These are phyloP conservation scores for Arthroderma sp. DNA, from an alignment of 2,329 filamentous ascomycete species.

Conservation along the genomic window DNA sequence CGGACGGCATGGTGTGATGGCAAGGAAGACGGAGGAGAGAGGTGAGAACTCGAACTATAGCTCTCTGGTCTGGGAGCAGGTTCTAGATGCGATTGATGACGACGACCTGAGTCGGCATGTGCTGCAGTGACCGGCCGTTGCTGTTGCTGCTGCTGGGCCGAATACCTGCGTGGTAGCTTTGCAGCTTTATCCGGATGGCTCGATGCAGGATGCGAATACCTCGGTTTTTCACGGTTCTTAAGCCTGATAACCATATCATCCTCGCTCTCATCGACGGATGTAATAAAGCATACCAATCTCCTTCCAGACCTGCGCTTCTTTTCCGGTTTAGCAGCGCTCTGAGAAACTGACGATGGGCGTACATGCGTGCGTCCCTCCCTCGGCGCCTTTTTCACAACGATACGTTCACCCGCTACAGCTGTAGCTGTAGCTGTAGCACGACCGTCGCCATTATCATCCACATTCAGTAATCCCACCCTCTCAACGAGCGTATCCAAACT, in stretches of 20 bases:
- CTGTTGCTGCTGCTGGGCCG: neutral
- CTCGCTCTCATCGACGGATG: slow-evolving; percentile 19
- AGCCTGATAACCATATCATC: slow-evolving; percentile 8
- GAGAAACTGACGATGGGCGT: neutral
- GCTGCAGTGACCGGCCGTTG: neutral
- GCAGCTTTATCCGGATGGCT: slow-evolving; percentile 1
- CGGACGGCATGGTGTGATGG: neutral
- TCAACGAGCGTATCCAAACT: slow-evolving; percentile 83
- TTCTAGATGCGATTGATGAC: neutral
- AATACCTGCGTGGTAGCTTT: slow-evolving; percentile 1
- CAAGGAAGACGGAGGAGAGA: neutral
- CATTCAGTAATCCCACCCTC: slow-evolving; percentile 59
- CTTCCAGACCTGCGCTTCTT: slow-evolving; percentile 13
- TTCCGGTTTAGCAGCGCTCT: slow-evolving; percentile 6
- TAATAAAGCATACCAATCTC: slow-evolving; percentile 24
- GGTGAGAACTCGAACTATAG: no score
- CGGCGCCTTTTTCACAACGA: neutral
- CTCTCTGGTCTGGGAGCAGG: neutral
- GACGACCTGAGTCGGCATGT: neutral
- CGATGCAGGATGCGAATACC: slow-evolving; percentile 2
- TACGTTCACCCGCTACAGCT: neutral
- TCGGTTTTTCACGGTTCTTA: slow-evolving; percentile 14
- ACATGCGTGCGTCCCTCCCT: slow-evolving; percentile 2
- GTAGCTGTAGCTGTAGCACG: slow-evolving; percentile 3
- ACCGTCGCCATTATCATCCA: slow-evolving; percentile 31